Evolutionary conservation across 306 rosid species (phyloP).

Genomic region (Malus asiatica): DNA sequence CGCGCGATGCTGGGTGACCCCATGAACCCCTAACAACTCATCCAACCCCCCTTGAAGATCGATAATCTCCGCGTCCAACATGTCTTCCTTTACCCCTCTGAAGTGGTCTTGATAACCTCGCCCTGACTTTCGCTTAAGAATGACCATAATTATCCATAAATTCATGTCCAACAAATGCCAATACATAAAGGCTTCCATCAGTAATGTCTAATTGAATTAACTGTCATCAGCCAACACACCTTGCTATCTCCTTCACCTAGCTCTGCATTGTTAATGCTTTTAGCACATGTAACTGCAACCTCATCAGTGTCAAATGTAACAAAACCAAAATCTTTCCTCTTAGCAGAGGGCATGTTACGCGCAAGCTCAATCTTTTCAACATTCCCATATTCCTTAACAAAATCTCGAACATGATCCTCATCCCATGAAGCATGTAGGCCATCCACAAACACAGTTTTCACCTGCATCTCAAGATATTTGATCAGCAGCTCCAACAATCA

Average conservation of each 20-base stretch:
- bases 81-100: constrained; percentile 89
- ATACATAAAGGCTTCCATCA: background rate
- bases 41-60: constrained; percentile 47
- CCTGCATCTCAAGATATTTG: constrained; percentile 45
- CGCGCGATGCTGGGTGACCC: constrained; percentile 58
- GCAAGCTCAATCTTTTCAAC: constrained; percentile 87
- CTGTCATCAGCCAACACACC: constrained; percentile 38
- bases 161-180: background rate
- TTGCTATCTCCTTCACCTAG: constrained; percentile 86
- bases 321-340: constrained; percentile 94
- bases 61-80: constrained; percentile 62
- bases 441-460: constrained; percentile 94
- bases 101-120: constrained; percentile 92
- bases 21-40: constrained; percentile 61
- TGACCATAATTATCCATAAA: constrained; percentile 7
- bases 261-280: constrained; percentile 79
- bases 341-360: constrained; percentile 95
- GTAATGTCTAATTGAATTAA: background rate
- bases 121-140: constrained; percentile 89
- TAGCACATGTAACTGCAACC: constrained; percentile 84
- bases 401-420: constrained; percentile 63
- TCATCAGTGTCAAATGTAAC: constrained; percentile 83
- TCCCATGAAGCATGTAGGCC: constrained; percentile 92
- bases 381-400: constrained; percentile 73
- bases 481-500: constrained; percentile 19